Conservation (phyloP, 2,329 filamentous ascomycete species). For the Pyrenophora graminea region DNA sequence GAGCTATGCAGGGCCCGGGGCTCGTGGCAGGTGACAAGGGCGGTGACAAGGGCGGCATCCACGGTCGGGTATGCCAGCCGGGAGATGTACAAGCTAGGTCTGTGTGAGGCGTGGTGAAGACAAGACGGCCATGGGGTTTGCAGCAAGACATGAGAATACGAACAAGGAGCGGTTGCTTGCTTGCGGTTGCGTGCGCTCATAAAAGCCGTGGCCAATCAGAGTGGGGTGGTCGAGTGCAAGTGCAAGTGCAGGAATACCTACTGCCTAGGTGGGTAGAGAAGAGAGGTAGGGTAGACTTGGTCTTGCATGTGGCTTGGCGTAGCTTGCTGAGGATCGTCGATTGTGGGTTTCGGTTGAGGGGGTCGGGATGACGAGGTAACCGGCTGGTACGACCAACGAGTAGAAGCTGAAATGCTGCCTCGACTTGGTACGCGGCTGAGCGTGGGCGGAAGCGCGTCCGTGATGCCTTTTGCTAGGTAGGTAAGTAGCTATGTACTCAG, state of each 20-base stretch:
- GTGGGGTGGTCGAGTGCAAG: background rate
- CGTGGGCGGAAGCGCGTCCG: background rate
- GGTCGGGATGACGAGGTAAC: constrained; percentile 1
- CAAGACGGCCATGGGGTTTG: background rate
- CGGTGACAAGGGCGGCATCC: background rate
- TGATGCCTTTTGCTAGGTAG: background rate
- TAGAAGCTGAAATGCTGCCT: too few relatives aligned
- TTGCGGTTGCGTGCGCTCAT: background rate
- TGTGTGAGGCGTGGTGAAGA: background rate
- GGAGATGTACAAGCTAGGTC: background rate
- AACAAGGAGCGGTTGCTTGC: background rate
- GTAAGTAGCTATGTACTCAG: too few relatives aligned
- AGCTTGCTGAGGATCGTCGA: constrained; percentile 7
- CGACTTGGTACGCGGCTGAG: too few relatives aligned
- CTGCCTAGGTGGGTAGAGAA: too few relatives aligned
- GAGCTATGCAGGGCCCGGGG: constrained; percentile 10
- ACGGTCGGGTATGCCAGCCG: constrained; percentile 6
- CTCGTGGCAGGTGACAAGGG: constrained; percentile 6
- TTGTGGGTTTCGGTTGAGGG: constrained; percentile 1
- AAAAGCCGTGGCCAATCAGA: constrained; percentile 12
- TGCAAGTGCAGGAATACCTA: too few relatives aligned
- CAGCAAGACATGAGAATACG: constrained; percentile 1
- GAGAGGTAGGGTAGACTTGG: background rate
- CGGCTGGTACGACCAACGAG: background rate
- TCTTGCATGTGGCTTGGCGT: constrained; percentile 11